Evolutionary conservation across 768 basidiomycete genomes (phyloP).

Genomic region (Leccinum longicurvipes): DNA sequence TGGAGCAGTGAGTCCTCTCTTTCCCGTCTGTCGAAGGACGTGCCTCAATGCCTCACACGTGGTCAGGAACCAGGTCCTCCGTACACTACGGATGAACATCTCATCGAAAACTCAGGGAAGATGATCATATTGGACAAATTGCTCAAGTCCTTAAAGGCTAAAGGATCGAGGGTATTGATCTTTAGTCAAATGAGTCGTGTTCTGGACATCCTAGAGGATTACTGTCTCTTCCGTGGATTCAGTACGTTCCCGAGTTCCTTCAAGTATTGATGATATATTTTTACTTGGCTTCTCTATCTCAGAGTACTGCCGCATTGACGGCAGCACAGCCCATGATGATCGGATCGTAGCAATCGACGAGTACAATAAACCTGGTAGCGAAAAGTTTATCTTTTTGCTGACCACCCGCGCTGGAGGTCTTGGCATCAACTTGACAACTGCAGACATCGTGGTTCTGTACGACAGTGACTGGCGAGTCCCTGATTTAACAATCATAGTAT

Average conservation of each 20-base stretch:
- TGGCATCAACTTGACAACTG: conserved; percentile 93
- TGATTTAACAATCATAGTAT: not conserved
- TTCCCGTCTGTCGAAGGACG: not conserved
- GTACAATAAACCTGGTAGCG: conserved; percentile 90
- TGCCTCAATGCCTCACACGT: not conserved
- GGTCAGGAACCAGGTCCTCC: conserved; percentile 92
- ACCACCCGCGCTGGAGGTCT: conserved; percentile 96
- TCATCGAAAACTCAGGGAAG: conserved; percentile 92
- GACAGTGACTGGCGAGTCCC: conserved; percentile 88
- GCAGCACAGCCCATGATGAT: conserved; percentile 93
- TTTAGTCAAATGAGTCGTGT: conserved; percentile 99
- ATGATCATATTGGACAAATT: conserved; percentile 98
- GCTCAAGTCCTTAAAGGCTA: conserved; percentile 78
- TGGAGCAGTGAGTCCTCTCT: conserved; percentile 59
- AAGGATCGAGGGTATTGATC: conserved; percentile 93
- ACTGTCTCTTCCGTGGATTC: conserved; percentile 86
- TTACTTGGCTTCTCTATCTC: conserved; percentile 1
- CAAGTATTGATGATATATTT: not conserved
- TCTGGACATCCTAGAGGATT: conserved; percentile 93
- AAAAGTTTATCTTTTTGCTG: conserved; percentile 94
- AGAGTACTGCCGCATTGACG: conserved; percentile 98
- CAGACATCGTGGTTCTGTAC: conserved; percentile 93
- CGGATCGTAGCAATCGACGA: conserved; percentile 96
- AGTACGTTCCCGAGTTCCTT: conserved; percentile 48
- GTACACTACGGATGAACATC: conserved; percentile 96